phyloP scores from a whole-genome alignment of 2,329 filamentous ascomycete genomes.

The Hypoxylon sp. region DNA sequence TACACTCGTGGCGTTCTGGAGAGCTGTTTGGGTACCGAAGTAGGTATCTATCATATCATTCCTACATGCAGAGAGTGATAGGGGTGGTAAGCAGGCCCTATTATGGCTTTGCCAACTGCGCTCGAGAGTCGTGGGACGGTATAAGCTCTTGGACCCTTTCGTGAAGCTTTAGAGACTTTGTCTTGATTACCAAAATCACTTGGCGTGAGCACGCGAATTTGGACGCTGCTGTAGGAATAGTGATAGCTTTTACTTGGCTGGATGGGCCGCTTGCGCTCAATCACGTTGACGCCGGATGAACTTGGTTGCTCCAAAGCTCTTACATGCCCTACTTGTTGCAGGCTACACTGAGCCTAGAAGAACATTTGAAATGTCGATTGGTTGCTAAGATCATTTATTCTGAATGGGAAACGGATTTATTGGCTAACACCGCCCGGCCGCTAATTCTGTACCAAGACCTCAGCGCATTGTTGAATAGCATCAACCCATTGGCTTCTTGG shows the following conservation, averaged over 20 bases:
- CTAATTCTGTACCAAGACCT: background rate
- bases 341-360: background rate
- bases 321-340: background rate
- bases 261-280: background rate
- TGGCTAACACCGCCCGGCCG: background rate
- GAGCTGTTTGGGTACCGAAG: background rate
- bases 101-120: background rate
- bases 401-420: background rate
- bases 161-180: background rate
- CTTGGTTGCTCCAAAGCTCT: background rate
- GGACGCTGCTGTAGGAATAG: background rate
- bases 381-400: background rate
- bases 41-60: too few species aligned
- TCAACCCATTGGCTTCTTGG: background rate
- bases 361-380: background rate
- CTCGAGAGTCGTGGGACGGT: background rate
- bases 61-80: background rate
- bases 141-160: background rate
- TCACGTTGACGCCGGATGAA: background rate
- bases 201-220: background rate
- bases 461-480: background rate
- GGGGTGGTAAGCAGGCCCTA: background rate
- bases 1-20: background rate
- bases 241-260: background rate
- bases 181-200: background rate